Percentiles rank a stretch among this genome's conserved stretches.
Evolutionary conservation across 1,139 yeast genomes (phyloP).

Genomic region (Hemisphaericaspora lyxosophila): DNA sequence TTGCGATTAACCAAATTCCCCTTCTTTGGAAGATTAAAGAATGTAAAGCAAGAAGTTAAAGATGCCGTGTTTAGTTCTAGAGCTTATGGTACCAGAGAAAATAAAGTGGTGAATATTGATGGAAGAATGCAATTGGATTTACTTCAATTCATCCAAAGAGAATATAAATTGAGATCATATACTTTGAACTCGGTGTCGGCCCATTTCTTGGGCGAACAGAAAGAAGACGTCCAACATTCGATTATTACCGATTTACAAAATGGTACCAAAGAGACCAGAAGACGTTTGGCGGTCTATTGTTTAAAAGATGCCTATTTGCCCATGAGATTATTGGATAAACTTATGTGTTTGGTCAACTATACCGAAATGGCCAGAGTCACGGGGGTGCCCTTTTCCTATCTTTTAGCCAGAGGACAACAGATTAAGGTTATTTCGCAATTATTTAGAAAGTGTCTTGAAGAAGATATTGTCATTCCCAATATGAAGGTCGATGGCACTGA

Average conservation of each 20-base stretch:
- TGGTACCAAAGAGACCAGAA: slow-evolving; percentile 87
- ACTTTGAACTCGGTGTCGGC: slow-evolving; percentile 96
- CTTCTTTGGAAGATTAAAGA: slow-evolving; percentile 74
- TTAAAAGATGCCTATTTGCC: slow-evolving; percentile 95
- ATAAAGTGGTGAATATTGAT: slow-evolving; percentile 86
- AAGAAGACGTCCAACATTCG: slow-evolving; percentile 97
- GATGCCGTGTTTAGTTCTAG: slow-evolving; percentile 87
- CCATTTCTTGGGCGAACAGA: slow-evolving; percentile 89
- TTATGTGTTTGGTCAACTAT: slow-evolving; percentile 95
- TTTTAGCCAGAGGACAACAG: slow-evolving; percentile 92
- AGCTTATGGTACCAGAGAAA: slow-evolving; percentile 95
- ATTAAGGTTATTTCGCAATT: slow-evolving; percentile 95
- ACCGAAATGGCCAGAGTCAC: slow-evolving; percentile 99
- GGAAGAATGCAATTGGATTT: slow-evolving; percentile 95
- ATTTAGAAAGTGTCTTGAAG: slow-evolving; percentile 84
- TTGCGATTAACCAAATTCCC: slow-evolving; percentile 71
- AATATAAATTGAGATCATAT: slow-evolving; percentile 89
- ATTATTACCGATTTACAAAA: slow-evolving; percentile 93
- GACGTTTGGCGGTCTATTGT: slow-evolving; percentile 96
- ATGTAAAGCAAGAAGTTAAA: slow-evolving; percentile 71
- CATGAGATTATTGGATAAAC: slow-evolving; percentile 77
- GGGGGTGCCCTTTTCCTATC: slow-evolving; percentile 93
- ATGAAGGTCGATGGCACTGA: slow-evolving; percentile 77
- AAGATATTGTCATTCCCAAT: slow-evolving; percentile 87
- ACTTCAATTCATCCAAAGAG: slow-evolving; percentile 90